phyloP scores from a whole-genome alignment of 129 eudicot species.

The Helianthus annuus region HanXRQr2.0-SUNRISE NC_035448.2:94354357-94354856 shows the following conservation, averaged over 20 bases:
- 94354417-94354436: constrained; percentile 11
- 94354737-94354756: not conserved
- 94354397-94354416: constrained; percentile 13
- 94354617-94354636: not conserved
- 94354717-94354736: not conserved
- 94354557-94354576: not conserved
- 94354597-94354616: not conserved
- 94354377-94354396: constrained; percentile 20
- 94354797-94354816: not conserved
- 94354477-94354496: constrained; percentile 10
- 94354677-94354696: not conserved
- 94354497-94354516: not conserved
- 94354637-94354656: constrained; percentile 2
- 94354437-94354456: constrained; percentile 21
- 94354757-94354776: not conserved
- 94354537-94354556: not conserved
- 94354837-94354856: not conserved
- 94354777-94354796: not conserved
- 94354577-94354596: not conserved
- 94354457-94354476: constrained; percentile 20
- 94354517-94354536: constrained; percentile 1
- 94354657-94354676: constrained; percentile 11
- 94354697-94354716: not conserved
- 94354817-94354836: not conserved
- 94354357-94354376: constrained; percentile 20